Evolutionary conservation across 192 early-diverging fungal species (phyloP).

Genomic region (Dissophora globulifera): DNA sequence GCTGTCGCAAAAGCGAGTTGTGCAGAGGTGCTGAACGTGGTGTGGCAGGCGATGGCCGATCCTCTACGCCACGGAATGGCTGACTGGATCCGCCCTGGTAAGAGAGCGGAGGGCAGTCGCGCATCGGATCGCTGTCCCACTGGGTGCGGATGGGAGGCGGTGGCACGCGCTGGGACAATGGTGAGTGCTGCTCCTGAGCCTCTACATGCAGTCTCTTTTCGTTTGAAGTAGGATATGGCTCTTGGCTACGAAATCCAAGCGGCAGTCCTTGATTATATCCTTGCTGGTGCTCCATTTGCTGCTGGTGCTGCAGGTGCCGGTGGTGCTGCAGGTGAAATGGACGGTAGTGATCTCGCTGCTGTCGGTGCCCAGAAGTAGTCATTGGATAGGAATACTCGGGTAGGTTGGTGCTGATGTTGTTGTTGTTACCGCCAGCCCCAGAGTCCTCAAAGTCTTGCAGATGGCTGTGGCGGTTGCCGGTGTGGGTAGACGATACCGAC

Average conservation of each 20-base stretch:
- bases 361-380: constrained; percentile 1
- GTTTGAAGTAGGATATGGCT: background rate
- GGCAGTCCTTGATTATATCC: background rate
- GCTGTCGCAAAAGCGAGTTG: constrained; percentile 3
- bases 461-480: background rate
- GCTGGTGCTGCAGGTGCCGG: background rate
- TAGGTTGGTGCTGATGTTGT: constrained; percentile 26
- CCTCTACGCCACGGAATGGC: constrained; percentile 1
- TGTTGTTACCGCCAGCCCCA: background rate
- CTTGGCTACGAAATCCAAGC: background rate
- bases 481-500: background rate
- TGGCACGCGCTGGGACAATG: background rate
- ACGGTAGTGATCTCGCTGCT: constrained; percentile 2
- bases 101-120: constrained; percentile 12
- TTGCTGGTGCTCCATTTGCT: background rate
- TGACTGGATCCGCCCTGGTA: constrained; percentile 10
- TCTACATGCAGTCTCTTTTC: background rate
- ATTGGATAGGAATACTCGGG: constrained; percentile 39
- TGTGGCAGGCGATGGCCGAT: constrained; percentile 26
- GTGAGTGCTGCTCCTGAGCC: background rate
- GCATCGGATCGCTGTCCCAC: constrained; percentile 4
- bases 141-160: constrained; percentile 32
- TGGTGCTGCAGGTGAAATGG: background rate
- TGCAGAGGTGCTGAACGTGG: constrained; percentile 21
- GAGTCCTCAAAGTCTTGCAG: background rate